Evolutionary conservation across 1,284 basidiomycete genomes (phyloP), one percentile per base, ranked within the genome.

Genomic region (Cystobasidium slooffiae): DNA sequence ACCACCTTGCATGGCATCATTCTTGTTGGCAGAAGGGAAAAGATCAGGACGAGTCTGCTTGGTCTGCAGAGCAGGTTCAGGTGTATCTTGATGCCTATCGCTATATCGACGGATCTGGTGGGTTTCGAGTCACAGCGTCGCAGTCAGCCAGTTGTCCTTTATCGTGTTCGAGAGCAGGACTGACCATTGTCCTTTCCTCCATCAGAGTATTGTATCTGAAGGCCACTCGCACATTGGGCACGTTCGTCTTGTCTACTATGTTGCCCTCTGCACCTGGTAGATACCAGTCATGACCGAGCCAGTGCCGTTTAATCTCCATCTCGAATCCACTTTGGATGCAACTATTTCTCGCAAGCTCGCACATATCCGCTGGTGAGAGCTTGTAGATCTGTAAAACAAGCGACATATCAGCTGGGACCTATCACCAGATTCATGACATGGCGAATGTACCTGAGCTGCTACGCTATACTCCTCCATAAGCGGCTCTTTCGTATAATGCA

Each of bases 401-500:
- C 31, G 31, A 31, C 0, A 63, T 20, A 22, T 41, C 9, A 59
- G 37, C 56, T n/a, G n/a, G n/a, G 39, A 43, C 6, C 43, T n/a
- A 41, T 31, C 56, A 10, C 4, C 6, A n/a, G 41, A 39, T 18
- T 1, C 6, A 7, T 10, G 18, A 59, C 56, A 43, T 6, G 8
- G 43, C 6, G 6, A 49, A 2, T 3, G n/a, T 2, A 92, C 91
- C 84, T 97, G 94, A 10, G 97, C 96, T 7, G 97, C 97, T 8
- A 99, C 96, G 74, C 92, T 94, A 82, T 99, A 99, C 81, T 99
- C 97, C 81, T 99, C 97, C 70, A 99, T 84, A 65, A 98, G 84
- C 31, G 95, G 96, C 85, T 97, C 94, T 91, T 96, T 96, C 24
- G 94, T 97, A 82, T 97, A 96, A 83, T 97, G 94, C 85, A 97